Conservation (phyloP, 2,329 filamentous ascomycete genomes). For the Rugonectria rugulosa region DNA sequence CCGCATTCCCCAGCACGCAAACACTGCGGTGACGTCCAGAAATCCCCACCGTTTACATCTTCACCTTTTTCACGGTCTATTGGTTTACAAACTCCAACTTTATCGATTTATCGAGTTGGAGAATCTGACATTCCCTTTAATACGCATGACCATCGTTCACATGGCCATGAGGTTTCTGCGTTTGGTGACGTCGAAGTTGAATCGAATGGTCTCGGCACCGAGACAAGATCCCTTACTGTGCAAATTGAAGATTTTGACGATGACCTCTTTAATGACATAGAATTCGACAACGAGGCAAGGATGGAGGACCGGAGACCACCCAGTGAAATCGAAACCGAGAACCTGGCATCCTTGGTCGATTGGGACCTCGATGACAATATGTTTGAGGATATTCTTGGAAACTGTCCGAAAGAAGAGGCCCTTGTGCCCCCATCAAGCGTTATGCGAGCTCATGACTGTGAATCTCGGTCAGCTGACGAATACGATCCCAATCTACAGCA, state of each 20-base stretch:
- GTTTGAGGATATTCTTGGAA: constrained; percentile 25
- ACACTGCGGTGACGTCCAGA: neutral
- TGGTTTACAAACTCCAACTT: constrained; percentile 8
- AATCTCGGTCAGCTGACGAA: constrained; percentile 44
- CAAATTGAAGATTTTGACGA: neutral
- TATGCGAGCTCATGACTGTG: constrained; percentile 41
- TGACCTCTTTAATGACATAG: neutral
- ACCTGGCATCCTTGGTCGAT: constrained; percentile 17
- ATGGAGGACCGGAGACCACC: neutral
- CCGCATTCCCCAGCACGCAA: neutral
- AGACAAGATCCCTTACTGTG: too few relatives aligned
- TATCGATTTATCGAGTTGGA: neutral
- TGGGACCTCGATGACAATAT: constrained; percentile 20
- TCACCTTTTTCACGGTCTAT: neutral
- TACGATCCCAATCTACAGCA: constrained; percentile 48
- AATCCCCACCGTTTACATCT: neutral
- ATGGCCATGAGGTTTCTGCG: too few relatives aligned
- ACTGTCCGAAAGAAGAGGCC: constrained; percentile 9
- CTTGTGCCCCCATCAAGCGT: constrained; percentile 43
- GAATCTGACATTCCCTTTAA: too few relatives aligned
- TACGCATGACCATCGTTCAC: too few relatives aligned
- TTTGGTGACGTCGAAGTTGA: too few relatives aligned
- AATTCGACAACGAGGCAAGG: constrained; percentile 11
- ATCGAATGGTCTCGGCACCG: too few relatives aligned
- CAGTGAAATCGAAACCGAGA: neutral